Evolutionary conservation across 1,284 basidiomycete genomes (phyloP).

Genomic region (Fistulina hepatica): DNA sequence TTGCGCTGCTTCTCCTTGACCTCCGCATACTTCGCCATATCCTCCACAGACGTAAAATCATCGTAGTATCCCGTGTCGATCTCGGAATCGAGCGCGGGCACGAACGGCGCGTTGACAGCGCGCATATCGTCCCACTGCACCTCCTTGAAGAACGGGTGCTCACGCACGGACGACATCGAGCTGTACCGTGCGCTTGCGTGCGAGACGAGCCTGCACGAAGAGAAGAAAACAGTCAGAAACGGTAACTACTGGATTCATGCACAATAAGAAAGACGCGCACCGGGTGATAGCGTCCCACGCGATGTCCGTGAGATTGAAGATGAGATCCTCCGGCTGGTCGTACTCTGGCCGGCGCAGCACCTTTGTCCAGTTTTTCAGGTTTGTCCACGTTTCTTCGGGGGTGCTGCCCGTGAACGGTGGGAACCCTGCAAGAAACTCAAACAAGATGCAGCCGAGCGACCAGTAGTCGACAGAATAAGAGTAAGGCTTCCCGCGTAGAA

Average conservation of each 20-base stretch:
- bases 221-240: conserved; percentile 6
- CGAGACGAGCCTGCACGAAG: conserved; percentile 45
- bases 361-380: conserved; percentile 96
- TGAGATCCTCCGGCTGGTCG: conserved; percentile 90
- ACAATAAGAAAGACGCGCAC: conserved; percentile 29
- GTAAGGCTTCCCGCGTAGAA: conserved; percentile 90
- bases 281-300: conserved; percentile 95
- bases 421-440: conserved; percentile 96
- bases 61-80: conserved; percentile 98
- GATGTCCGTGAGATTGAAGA: conserved; percentile 91
- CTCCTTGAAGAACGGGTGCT: conserved; percentile 78
- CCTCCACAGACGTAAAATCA: conserved; percentile 84
- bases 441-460: conserved; percentile 97
- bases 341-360: conserved; percentile 90
- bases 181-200: conserved; percentile 75
- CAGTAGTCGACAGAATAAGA: conserved; percentile 96
- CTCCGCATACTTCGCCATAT: conserved; percentile 98
- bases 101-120: conserved; percentile 79
- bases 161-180: conserved; percentile 62
- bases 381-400: conserved; percentile 98
- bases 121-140: conserved; percentile 76
- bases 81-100: conserved; percentile 91
- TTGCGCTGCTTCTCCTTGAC: conserved; percentile 96
- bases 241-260: not conserved
- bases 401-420: conserved; percentile 95